These are phyloP conservation scores for Podospora appendiculata DNA, from an alignment of 495 filamentous ascomycete genomes.

Conservation along the genomic window DNA sequence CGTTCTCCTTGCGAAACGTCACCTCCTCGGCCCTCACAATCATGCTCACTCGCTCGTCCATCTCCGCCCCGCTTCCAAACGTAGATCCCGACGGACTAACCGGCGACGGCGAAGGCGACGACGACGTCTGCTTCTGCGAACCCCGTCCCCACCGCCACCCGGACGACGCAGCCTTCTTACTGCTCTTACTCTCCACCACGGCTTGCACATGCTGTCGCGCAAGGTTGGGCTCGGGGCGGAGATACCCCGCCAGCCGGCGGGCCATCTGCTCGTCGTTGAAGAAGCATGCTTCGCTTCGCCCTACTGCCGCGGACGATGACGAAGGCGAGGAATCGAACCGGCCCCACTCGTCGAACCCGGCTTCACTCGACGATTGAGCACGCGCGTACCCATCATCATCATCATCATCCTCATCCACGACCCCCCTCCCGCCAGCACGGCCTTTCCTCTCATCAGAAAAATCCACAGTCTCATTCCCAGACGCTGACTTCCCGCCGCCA, in stretches of 20 bases:
- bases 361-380: background rate
- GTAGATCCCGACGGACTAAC: background rate
- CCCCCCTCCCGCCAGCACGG: background rate
- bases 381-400: conserved; percentile 6
- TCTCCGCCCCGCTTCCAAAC: background rate
- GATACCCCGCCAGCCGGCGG: conserved; percentile 30
- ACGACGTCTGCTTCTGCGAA: background rate
- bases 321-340: conserved; percentile 21
- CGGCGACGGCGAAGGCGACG: background rate
- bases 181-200: conserved; percentile 9
- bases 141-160: background rate
- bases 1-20: conserved; percentile 44
- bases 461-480: background rate
- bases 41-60: conserved; percentile 24
- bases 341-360: conserved; percentile 33
- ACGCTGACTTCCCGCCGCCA: background rate
- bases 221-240: conserved; percentile 29
- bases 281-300: conserved; percentile 17
- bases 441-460: too few relatives aligned
- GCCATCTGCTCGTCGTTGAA: conserved; percentile 44
- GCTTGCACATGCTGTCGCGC: conserved; percentile 19
- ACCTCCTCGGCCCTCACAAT: conserved; percentile 41
- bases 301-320: background rate
- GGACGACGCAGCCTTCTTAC: conserved; percentile 6
- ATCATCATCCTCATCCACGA: background rate